Evolutionary conservation across 2,329 filamentous ascomycete genomes (phyloP), one percentile per base, ranked within the genome.

Genomic region (Cordyceps cateniannulata): DNA sequence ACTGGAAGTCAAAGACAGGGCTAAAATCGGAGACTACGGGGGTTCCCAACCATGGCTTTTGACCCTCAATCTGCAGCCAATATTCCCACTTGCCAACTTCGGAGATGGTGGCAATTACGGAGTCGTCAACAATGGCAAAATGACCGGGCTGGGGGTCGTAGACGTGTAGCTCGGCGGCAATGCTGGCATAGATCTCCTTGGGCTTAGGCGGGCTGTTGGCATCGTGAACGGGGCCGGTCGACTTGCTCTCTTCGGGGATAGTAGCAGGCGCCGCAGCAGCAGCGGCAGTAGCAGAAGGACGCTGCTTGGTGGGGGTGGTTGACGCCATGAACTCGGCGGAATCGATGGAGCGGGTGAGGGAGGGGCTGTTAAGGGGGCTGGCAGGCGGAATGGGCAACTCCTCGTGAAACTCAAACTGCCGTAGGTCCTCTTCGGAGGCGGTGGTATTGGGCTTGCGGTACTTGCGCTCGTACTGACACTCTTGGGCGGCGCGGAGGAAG

Each of bases 391-490:
- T 86, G 8, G 84, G 83, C 40, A 83, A 79, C 68, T 85, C 82
- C 69, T 81, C 77, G 64, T 83, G 76, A 71, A 97, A 98, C 18
- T 88, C 85, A 68, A 99, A 97, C 67, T 96, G 85, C 63, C 85
- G 76, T 5, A 98, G 81, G 65, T 99, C 91, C 63, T 85, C 80
- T 62, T 92, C 87, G 9, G 91, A 91, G 1, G 95, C 95, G 53
- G 86, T 88, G 50, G 91, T 86, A 67, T 91, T 84, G 44, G 85
- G 87, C 69, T 88, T 89, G 64, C 91, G 85, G 74, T 95, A 96
- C 74, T 96, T 98, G 70, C 93, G 85, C 78, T 99, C 95, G 88
- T 96, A 99, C 75, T 99, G 95, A 73, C 95, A 97, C 83, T 97
- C 88, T 62, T 90, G 84, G 8, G 95, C 90, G 58, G 91, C 87